These are phyloP conservation scores for Arthrobotrys conoides DNA, from an alignment of 2,329 filamentous ascomycete species.

Conservation along the genomic window DNA sequence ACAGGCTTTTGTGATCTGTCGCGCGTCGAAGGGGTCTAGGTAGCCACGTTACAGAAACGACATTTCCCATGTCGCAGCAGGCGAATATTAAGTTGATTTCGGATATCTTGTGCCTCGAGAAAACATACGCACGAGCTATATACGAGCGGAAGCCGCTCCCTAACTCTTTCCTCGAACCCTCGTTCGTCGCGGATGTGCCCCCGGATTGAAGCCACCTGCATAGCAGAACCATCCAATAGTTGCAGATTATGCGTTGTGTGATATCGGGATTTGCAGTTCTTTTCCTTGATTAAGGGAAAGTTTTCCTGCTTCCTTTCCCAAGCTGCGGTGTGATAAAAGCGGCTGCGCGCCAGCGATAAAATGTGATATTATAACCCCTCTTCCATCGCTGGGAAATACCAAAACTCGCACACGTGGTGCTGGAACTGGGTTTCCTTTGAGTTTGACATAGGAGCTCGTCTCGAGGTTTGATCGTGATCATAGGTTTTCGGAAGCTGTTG, in stretches of 20 bases:
- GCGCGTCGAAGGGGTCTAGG: slow-evolving; percentile 41
- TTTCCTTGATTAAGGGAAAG: slow-evolving; percentile 38
- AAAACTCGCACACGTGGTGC: slow-evolving; percentile 45
- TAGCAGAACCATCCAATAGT: slow-evolving; percentile 23
- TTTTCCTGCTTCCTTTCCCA: slow-evolving; percentile 45
- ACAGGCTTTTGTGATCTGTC: slow-evolving; percentile 38
- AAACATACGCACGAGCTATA: slow-evolving; percentile 40
- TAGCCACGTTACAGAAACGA: slow-evolving; percentile 44
- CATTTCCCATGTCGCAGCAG: slow-evolving; percentile 22
- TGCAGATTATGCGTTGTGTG: slow-evolving; percentile 59
- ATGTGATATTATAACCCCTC: slow-evolving; percentile 59
- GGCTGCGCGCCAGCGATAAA: slow-evolving; percentile 60
- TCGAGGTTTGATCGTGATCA: slow-evolving; percentile 23
- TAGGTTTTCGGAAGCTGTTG: slow-evolving; percentile 49
- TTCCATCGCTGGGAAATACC: slow-evolving; percentile 42
- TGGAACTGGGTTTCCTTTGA: slow-evolving; percentile 29
- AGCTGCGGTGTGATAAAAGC: slow-evolving; percentile 58
- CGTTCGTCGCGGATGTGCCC: slow-evolving; percentile 59
- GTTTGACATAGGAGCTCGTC: slow-evolving; percentile 32
- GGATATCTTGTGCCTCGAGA: slow-evolving; percentile 18
- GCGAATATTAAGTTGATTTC: slow-evolving; percentile 26
- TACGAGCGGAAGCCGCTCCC: slow-evolving; percentile 49
- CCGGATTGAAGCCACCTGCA: slow-evolving; percentile 55
- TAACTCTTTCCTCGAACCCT: slow-evolving; percentile 38
- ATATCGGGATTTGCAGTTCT: slow-evolving; percentile 32